Evolutionary conservation across 1,284 basidiomycete genomes (phyloP), one percentile per base, ranked within the genome.

Genomic region (Sanghuangporus sanghuang): DNA sequence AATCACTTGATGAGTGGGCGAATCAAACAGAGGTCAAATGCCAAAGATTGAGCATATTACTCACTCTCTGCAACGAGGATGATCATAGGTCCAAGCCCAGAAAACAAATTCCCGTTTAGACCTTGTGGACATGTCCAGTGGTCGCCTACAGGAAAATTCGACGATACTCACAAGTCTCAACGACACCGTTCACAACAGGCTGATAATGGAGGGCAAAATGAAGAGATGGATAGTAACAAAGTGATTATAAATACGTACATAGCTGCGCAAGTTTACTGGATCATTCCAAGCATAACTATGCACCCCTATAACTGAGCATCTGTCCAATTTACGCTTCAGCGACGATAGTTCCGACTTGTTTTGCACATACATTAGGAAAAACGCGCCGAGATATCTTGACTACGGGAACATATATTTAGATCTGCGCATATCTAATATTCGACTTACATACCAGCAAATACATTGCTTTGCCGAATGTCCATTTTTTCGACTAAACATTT

Each of bases 401-500:
- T 58, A 44, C 9, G 16, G 44, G 44, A 46, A 27, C 27, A 27
- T 36, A n/a, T 56, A 46, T 12, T 27, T 35, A 48, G 11, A 16
- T 27, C 9, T 14, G 27, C 9, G 3, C 48, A 6, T 12, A 21
- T 18, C 2, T 6, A 32, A 12, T 14, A 35, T 21, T 16, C 8
- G 9, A 32, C 12, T 1, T 14, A 42, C 60, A 21, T 32, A 61
- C 60, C 18, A 54, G 23, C 40, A 61, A 23, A 44, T 61, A 55
- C 60, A 61, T 54, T 6, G 42, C 39, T 42, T 61, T 61, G 11
- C 60, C 52, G 23, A 16, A 11, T 32, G 52, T 39, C 60, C 60
- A 61, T 52, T 46, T 55, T 12, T 32, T 61, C 14, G 39, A 18
- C 60, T 61, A 21, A 6, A n/a, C 4, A 23, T 18, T 14, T 14